Base-by-base conservation (phyloP, 306 rosid species). In the Cucumis cinereus region DNA sequence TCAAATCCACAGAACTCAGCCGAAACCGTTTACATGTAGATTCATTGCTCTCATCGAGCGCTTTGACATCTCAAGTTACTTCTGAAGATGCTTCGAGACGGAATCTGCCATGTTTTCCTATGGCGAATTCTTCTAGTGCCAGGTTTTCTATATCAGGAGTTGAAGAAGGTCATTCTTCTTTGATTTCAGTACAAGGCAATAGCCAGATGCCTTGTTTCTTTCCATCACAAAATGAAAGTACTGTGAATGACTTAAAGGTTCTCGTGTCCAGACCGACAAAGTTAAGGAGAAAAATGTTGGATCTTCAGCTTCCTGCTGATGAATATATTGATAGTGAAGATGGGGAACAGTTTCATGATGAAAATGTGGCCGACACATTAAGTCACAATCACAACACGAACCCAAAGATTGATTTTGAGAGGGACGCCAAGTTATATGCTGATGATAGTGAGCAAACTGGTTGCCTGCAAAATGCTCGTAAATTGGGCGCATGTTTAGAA, bases 281-380 rank as follows among this genome's bases (percentile, higher is more conserved):
- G 84, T 87, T 81, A 41, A 86, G 92, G 83, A 90, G 88, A 75
- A 90, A 81, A 89, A 83, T 79, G 86, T 89, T 94, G 85, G 99
- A 92, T 84, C 99, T 91, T 78, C 94, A 90, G 20, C 97, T 90
- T 77, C 97, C 96, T 35, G 96, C 99, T 26, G 91, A 90, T 71
- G 96, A 83, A 74, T 86, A 90, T 67, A 79, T 90, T 17, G 96
- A 94, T 82, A 77, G 90, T 4, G 97, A 92, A 28, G 98, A 91
- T 87, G 90, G 89, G 79, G 97, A 94, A 63, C 88, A 84, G 59
- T 76, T 84, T 67, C 87, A 85, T 47, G 89, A 86, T 66, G 90
- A 85, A 74, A 91, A 85, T 77, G 83, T 47, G 50, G 72, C 86
- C 69, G 88, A 64, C 49, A 76, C 75, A 66, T 81, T 89, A 67